Evolutionary conservation across 768 basidiomycete genomes (phyloP), one percentile per base, ranked within the genome.

Genomic region (Mycena maculata): DNA sequence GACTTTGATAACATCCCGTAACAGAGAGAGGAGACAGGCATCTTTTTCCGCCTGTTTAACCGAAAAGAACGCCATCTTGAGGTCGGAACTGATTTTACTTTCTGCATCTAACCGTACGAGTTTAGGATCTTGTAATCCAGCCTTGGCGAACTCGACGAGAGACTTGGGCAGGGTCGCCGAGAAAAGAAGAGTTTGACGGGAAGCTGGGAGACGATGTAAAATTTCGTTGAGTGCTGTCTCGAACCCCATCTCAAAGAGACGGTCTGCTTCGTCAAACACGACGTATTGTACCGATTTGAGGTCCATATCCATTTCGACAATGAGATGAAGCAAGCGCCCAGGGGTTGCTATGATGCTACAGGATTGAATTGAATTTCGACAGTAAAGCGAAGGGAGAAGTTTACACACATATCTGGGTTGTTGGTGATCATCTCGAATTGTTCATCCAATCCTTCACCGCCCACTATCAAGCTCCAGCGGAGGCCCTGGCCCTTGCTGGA

Each of bases 191-290:
- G 95, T 97, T 79, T 99, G 98, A 33, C 98, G 90, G 16, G 89
- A 87, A 0, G 89, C 65, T 15, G 96, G 96, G 56, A 99, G 88
- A 33, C 96, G 94, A 72, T 91, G 87, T 16, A 99, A 83, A 71
- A 98, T 96, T 79, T 98, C 97, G 58, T 90, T 91, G 38, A 99
- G 86, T 54, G 96, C 92, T 2, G 91, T 89, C 72, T 94, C 93
- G 78, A 99, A 99, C 30, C 98, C 98, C 90, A 99, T 94, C 76
- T 99, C 98, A 78, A 99, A 99, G 13, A 99, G 88, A 36, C 98
- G 92, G 78, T 99, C 98, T 0, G 98, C 98, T 80, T 99, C 98
- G 75, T 99, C 98, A 73, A 98, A 98, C 25, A 99, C 93, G 67
- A 96, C 89, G 65, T 93, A 95, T 79, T 96, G 90, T 7, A 96